Conservation (phyloP, 768 basidiomycete genomes). For the Termitomyces sp. region DNA sequence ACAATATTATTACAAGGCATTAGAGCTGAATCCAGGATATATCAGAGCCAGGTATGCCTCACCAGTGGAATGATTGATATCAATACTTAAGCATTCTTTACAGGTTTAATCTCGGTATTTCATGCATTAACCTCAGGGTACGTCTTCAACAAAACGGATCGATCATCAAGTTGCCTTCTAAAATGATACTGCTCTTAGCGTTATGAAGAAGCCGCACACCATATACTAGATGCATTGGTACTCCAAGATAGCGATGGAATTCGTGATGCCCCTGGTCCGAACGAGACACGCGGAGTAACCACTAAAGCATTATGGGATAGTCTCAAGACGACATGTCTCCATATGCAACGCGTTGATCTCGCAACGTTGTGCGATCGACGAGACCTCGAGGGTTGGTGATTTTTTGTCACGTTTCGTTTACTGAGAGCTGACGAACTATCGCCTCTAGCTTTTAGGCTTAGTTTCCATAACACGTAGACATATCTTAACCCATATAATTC, state of each 20-base stretch:
- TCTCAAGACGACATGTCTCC: constrained; percentile 74
- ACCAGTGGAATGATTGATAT: neutral
- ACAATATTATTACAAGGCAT: constrained; percentile 78
- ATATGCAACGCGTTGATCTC: constrained; percentile 75
- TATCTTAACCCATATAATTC: neutral
- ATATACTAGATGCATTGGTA: constrained; percentile 83
- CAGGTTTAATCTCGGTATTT: constrained; percentile 92
- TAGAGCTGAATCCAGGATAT: constrained; percentile 84
- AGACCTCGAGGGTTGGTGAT: constrained; percentile 56
- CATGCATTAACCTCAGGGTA: constrained; percentile 82
- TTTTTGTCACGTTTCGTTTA: neutral
- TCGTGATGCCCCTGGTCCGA: constrained; percentile 34
- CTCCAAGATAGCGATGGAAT: constrained; percentile 84
- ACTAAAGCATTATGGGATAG: constrained; percentile 84
- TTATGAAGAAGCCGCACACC: constrained; percentile 81
- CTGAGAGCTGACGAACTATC: neutral
- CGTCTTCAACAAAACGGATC: constrained; percentile 16
- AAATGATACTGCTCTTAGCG: constrained; percentile 36
- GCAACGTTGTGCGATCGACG: constrained; percentile 65
- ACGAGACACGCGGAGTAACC: constrained; percentile 63
- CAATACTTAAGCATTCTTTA: constrained; percentile 1
- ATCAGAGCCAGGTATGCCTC: constrained; percentile 72
- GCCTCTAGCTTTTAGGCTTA: constrained; percentile 24
- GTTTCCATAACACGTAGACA: constrained; percentile 17
- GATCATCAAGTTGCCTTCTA: neutral